These are phyloP conservation scores for Pseudogymnoascus sp. DNA, from an alignment of 2,329 filamentous ascomycete species.

Conservation along the genomic window DNA sequence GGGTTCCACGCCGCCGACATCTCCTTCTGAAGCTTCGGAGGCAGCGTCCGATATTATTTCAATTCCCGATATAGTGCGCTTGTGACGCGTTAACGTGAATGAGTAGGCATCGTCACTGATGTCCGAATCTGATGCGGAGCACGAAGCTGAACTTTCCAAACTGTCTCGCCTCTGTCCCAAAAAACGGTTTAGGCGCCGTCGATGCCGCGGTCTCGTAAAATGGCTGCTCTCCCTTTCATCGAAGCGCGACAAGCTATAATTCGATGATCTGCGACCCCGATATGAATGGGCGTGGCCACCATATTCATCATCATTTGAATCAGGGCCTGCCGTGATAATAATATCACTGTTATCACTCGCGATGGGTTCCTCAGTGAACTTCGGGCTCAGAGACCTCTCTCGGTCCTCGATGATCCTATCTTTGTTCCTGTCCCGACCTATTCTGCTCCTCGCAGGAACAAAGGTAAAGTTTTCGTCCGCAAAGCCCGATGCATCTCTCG, in stretches of 20 bases:
- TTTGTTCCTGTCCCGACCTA: neutral
- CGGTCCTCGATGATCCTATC: neutral
- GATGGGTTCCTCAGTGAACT: neutral
- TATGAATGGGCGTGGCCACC: neutral
- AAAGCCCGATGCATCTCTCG: neutral
- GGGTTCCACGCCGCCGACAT: neutral
- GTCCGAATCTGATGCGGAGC: neutral
- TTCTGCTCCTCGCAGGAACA: neutral
- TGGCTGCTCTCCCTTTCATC: neutral
- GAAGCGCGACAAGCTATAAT: neutral
- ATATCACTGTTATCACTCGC: conserved; percentile 10
- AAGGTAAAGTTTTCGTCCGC: neutral
- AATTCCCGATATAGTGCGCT: neutral
- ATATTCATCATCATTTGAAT: conserved; percentile 9
- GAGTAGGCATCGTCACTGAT: conserved; percentile 8
- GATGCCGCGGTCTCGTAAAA: neutral
- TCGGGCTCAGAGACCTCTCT: neutral
- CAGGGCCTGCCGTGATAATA: conserved; percentile 4
- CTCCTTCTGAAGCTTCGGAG: conserved; percentile 1
- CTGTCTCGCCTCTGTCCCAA: neutral
- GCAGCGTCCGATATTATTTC: conserved; percentile 2
- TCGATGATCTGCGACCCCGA: neutral
- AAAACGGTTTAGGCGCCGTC: neutral
- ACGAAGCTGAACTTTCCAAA: neutral
- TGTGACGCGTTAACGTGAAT: conserved; percentile 7